Evolutionary conservation across 371 early-diverging fungal genomes (phyloP).

Genomic region (Choanephora cucurbitarum): DNA sequence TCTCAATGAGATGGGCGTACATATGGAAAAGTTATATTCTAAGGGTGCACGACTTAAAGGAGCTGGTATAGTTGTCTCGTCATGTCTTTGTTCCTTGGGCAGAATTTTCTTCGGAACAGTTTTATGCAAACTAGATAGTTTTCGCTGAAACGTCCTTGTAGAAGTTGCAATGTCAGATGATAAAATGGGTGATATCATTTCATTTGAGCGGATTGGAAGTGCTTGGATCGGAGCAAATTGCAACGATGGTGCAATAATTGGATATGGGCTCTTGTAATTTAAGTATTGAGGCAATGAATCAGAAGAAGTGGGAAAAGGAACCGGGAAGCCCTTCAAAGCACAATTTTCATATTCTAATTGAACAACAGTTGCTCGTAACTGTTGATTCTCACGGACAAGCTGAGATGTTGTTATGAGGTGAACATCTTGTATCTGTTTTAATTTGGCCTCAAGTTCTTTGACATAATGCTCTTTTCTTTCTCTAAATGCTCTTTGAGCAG

Average conservation of each 20-base stretch:
- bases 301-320: slow-evolving; percentile 8
- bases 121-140: too few relatives aligned
- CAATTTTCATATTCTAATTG: slow-evolving; percentile 44
- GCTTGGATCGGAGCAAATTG: slow-evolving; percentile 12
- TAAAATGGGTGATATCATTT: slow-evolving; percentile 3
- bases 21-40: slow-evolving; percentile 45
- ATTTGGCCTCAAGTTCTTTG: slow-evolving; percentile 62
- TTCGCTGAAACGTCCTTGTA: slow-evolving; percentile 3
- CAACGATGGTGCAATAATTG: slow-evolving; percentile 20
- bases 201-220: slow-evolving; percentile 3
- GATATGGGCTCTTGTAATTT: not conserved
- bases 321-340: slow-evolving; percentile 34
- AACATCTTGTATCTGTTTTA: slow-evolving; percentile 60
- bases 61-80: not conserved
- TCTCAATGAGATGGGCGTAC: slow-evolving; percentile 39
- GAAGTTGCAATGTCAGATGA: slow-evolving; percentile 16
- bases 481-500: slow-evolving; percentile 77
- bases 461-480: slow-evolving; percentile 76
- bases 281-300: not conserved
- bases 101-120: slow-evolving; percentile 4
- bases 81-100: not conserved
- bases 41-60: slow-evolving; percentile 12
- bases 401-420: slow-evolving; percentile 35
- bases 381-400: slow-evolving; percentile 44
- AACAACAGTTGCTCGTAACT: slow-evolving; percentile 34